Conservation (phyloP, 768 basidiomycete species). For the Exidia glandulosa region DNA sequence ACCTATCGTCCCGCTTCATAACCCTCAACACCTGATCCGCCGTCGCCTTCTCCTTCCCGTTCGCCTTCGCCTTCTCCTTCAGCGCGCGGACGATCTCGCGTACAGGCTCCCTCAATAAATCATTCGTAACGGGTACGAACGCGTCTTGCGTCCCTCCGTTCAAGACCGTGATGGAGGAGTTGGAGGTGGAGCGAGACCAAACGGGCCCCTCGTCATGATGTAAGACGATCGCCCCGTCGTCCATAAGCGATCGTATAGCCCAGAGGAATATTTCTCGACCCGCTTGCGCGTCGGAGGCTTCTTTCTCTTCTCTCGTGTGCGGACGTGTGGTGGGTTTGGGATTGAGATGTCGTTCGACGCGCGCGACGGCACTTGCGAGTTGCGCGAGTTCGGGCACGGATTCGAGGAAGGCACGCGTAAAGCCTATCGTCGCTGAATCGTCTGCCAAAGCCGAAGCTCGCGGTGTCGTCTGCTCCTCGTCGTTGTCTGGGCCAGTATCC, state of each 20-base stretch:
- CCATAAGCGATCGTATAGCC: not conserved
- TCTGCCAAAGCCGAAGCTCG: not conserved
- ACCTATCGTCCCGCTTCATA: not conserved
- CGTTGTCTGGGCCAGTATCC: no score
- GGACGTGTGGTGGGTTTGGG: not conserved
- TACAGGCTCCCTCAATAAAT: not conserved
- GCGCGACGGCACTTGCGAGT: not conserved
- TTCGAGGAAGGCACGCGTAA: not conserved
- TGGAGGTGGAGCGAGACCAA: not conserved
- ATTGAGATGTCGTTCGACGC: not conserved
- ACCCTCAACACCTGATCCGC: not conserved
- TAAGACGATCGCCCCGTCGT: not conserved
- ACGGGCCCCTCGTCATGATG: not conserved
- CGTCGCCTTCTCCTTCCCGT: not conserved
- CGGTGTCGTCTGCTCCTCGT: not conserved
- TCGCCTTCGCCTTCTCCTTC: not conserved
- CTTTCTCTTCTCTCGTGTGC: not conserved
- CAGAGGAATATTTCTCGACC: not conserved
- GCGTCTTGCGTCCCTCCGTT: not conserved
- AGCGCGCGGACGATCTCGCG: not conserved
- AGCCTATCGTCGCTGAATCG: not conserved
- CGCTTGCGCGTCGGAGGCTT: not conserved
- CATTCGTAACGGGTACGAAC: not conserved
- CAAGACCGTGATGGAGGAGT: not conserved
- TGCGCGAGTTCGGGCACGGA: not conserved